phyloP scores from a whole-genome alignment of 345 rosid species.

The Clarkia xantiana region DNA sequence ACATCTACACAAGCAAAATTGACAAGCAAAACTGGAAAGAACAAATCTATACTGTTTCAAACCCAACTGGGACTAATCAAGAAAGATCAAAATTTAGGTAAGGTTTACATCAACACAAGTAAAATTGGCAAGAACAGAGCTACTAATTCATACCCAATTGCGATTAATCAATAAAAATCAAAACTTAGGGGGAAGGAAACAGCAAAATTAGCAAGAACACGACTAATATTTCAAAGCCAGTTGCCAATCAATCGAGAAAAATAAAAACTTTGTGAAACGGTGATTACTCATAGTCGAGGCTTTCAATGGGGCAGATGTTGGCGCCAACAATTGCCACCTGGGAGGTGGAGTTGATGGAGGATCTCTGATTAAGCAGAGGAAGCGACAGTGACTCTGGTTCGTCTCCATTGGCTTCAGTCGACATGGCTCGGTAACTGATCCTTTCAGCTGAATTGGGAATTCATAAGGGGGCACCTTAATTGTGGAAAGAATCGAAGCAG shows the following conservation, averaged over 20 bases:
- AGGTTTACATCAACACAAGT: no score
- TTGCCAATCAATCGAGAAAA: background rate
- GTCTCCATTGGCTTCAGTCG: background rate
- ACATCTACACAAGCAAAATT: no score
- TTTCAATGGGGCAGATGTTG: slow-evolving; percentile 66
- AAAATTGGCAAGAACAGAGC: no score
- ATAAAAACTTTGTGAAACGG: background rate
- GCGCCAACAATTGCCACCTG: slow-evolving; percentile 92
- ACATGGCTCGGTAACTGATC: slow-evolving; percentile 5
- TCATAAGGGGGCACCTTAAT: background rate
- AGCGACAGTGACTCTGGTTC: slow-evolving; percentile 33
- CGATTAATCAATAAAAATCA: no score
- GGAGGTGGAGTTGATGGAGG: slow-evolving; percentile 51
- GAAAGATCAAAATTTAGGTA: no score
- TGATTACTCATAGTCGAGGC: slow-evolving; percentile 82
- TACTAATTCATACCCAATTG: no score
- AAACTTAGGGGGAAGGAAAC: no score
- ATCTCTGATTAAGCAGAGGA: slow-evolving; percentile 44
- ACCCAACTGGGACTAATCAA: no score
- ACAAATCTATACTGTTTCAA: no score
- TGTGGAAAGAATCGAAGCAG: background rate
- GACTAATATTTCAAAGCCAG: no score
- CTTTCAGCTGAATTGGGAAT: background rate
- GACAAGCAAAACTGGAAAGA: no score
- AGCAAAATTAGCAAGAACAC: no score